Evolutionary conservation across 1,284 basidiomycete genomes (phyloP), one percentile per base, ranked within the genome.

Genomic region (Erythrobasidium hasegawianum): DNA sequence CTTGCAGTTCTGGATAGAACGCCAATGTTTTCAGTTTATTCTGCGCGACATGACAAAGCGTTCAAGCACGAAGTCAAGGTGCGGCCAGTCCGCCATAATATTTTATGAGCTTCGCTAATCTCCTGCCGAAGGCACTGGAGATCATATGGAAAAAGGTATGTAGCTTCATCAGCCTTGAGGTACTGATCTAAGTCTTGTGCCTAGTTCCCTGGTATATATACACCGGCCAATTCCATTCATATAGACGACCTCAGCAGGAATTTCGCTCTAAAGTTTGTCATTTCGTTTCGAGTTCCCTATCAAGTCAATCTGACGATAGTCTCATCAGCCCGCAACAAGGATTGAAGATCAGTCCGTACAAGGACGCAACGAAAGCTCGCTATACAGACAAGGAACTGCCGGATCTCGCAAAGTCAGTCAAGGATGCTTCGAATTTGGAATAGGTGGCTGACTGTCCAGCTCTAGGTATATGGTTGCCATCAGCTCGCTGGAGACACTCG

Each of bases 11-110:
- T 68, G 84, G 83, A 85, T 85, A 67, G 83, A 55, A 59, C 69
- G 0, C 84, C 83, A 59, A 95, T 95, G 91, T 94, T 94, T 76
- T 87, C 85, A 2, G 88, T 94, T 2, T 91, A 91, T 74, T 85
- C 85, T 0, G 81, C 82, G 71, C 81, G 85, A 54, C 84, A 88
- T 64, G 86, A 85, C 13, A 86, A 89, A 75, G 82, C 85, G 20
- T 87, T 86, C 80, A 84, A 84, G 64, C 90, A 94, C 75, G 86
- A 81, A 59, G 77, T 78, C 67, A 77, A 78, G 70, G 74, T 50
- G 1, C n/a, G n/a, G n/a, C n/a, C n/a, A n/a, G n/a, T n/a, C n/a
- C n/a, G n/a, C n/a, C n/a, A n/a, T n/a, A n/a, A n/a, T n/a, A n/a
- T n/a, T n/a, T n/a, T n/a, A n/a, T n/a, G n/a, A n/a, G n/a, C n/a